A percentile compares a stretch with the other conserved stretches of the same genome.
Evolutionary conservation across 495 filamentous ascomycete genomes (phyloP).

Genomic region (Emericellopsis terricola): DNA sequence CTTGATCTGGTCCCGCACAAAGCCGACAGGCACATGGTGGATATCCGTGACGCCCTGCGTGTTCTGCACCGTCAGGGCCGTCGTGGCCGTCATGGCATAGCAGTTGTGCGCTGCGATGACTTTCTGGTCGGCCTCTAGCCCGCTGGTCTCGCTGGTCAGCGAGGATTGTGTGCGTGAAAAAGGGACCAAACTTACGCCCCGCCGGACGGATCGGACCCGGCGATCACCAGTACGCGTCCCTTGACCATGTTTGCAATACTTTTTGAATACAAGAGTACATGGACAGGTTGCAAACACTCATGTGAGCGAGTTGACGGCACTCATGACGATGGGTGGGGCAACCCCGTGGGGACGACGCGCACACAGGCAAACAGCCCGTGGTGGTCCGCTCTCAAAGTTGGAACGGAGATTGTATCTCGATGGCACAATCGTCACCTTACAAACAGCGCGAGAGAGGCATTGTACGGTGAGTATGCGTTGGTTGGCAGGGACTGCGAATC

Average conservation of each 20-base stretch:
- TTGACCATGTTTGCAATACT: slow-evolving; percentile 7
- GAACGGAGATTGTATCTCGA: too few relatives aligned
- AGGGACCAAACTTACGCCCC: slow-evolving; percentile 48
- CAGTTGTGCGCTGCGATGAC: slow-evolving; percentile 80
- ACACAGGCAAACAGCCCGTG: too few relatives aligned
- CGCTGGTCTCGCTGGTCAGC: slow-evolving; percentile 28
- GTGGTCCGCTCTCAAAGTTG: too few relatives aligned
- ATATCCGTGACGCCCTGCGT: slow-evolving; percentile 71
- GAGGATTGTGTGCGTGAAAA: not conserved
- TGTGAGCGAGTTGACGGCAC: too few relatives aligned
- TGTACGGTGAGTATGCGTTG: too few relatives aligned
- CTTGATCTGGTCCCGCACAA: slow-evolving; percentile 72
- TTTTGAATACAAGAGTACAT: not conserved
- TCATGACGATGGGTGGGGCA: too few relatives aligned
- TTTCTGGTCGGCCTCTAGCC: slow-evolving; percentile 94
- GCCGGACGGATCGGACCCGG: slow-evolving; percentile 73
- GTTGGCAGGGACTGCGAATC: too few relatives aligned
- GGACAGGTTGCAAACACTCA: not conserved
- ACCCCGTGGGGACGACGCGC: too few relatives aligned
- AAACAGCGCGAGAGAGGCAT: too few relatives aligned
- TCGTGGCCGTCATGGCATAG: slow-evolving; percentile 95
- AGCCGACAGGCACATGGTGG: slow-evolving; percentile 58
- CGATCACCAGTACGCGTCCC: slow-evolving; percentile 57
- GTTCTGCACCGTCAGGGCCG: slow-evolving; percentile 88
- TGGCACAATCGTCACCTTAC: too few relatives aligned